Conservation (phyloP, 1,139 yeast genomes). For the Geotrichum australiense region DNA sequence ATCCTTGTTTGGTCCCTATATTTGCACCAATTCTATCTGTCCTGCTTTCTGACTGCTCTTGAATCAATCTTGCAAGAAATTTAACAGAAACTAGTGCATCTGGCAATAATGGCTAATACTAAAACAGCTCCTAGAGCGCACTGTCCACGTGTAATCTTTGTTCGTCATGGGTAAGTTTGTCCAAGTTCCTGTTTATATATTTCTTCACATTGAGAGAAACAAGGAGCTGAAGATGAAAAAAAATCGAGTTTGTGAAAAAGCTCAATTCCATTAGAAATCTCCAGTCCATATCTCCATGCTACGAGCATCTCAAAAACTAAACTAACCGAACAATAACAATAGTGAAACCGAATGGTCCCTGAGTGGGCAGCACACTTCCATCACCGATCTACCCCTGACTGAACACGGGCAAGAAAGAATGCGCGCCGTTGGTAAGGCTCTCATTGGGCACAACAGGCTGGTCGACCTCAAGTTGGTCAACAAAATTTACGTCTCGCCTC, state of each 20-base stretch:
- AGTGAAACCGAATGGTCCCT: slow-evolving; percentile 95
- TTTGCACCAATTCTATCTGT: background rate
- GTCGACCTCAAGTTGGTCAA: slow-evolving; percentile 59
- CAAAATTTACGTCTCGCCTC: slow-evolving; percentile 69
- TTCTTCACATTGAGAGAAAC: background rate
- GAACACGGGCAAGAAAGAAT: slow-evolving; percentile 71
- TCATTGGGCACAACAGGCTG: slow-evolving; percentile 56
- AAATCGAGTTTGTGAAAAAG: background rate
- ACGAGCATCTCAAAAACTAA: background rate
- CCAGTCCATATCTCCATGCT: background rate
- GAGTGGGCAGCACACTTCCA: slow-evolving; percentile 84
- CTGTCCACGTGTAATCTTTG: slow-evolving; percentile 72
- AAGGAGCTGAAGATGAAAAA: background rate
- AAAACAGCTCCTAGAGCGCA: slow-evolving; percentile 30
- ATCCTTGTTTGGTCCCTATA: background rate
- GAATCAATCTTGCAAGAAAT: background rate
- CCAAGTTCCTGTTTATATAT: background rate
- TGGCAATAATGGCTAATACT: background rate
- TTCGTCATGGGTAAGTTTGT: slow-evolving; percentile 57
- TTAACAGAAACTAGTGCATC: background rate
- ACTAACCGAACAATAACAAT: slow-evolving; percentile 11
- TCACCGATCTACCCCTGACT: slow-evolving; percentile 75
- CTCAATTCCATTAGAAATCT: background rate
- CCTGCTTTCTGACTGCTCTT: background rate
- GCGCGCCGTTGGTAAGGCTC: slow-evolving; percentile 60